Evolutionary conservation across 306 rosid genomes (phyloP).

Genomic region (Corylus avellana): DNA sequence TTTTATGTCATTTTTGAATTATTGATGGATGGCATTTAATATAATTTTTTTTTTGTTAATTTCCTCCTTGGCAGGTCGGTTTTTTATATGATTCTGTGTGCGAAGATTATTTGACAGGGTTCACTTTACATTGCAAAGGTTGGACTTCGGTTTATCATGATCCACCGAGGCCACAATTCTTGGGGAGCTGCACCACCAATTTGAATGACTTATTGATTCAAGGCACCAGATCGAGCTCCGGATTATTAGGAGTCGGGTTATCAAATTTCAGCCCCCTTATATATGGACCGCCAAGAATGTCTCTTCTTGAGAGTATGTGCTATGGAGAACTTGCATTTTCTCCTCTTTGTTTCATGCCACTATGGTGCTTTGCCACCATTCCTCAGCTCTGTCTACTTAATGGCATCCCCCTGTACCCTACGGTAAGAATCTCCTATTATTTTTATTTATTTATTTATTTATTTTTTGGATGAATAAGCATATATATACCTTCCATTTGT

Average conservation of each 20-base stretch:
- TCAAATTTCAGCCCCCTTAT: conserved; percentile 61
- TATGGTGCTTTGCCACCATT: conserved; percentile 59
- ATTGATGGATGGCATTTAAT: not conserved
- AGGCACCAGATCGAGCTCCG: conserved; percentile 62
- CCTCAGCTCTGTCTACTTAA: conserved; percentile 64
- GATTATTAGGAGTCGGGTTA: conserved; percentile 54
- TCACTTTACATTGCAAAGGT: conserved; percentile 55
- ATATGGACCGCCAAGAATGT: conserved; percentile 40
- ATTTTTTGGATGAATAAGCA: not conserved
- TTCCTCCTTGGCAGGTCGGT: conserved; percentile 51
- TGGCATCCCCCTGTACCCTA: conserved; percentile 59
- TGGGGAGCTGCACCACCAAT: conserved; percentile 54
- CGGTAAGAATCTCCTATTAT: conserved; percentile 49
- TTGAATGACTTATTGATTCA: conserved; percentile 64
- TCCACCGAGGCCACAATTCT: conserved; percentile 61
- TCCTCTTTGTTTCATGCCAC: conserved; percentile 35
- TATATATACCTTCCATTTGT: not conserved
- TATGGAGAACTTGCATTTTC: conserved; percentile 40
- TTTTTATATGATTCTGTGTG: conserved; percentile 50
- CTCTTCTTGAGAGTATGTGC: conserved; percentile 52
- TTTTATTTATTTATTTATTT: not conserved
- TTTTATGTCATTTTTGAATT: not conserved
- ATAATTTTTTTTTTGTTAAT: not conserved
- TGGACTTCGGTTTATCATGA: conserved; percentile 65
- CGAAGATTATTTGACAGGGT: conserved; percentile 67